Conservation (phyloP, 2,329 filamentous ascomycete genomes). For the Talaromyces sp. region DNA sequence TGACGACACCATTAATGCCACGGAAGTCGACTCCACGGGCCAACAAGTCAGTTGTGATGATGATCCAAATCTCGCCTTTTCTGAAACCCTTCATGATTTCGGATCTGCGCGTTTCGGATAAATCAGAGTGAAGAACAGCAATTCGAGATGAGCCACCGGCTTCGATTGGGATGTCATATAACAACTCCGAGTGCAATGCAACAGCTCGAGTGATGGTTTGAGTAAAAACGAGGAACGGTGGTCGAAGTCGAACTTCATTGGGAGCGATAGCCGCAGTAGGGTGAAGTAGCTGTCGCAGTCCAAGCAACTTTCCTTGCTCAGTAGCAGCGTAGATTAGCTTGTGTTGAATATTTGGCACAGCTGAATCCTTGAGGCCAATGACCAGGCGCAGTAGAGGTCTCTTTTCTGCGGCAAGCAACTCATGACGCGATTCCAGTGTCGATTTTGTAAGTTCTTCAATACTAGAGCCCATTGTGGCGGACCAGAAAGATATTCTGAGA, state of each 20-base stretch:
- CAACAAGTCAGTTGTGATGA: constrained; percentile 92
- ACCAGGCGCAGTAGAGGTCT: constrained; percentile 73
- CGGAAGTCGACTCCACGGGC: constrained; percentile 91
- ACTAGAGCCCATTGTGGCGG: constrained; percentile 92
- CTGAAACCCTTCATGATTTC: constrained; percentile 86
- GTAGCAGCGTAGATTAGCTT: constrained; percentile 86
- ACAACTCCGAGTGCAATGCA: constrained; percentile 81
- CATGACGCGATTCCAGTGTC: constrained; percentile 59
- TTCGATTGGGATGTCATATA: constrained; percentile 88
- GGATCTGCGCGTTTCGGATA: constrained; percentile 71
- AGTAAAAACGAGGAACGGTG: constrained; percentile 92
- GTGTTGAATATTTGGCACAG: constrained; percentile 87
- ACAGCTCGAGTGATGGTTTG: constrained; percentile 90
- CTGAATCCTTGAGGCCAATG: constrained; percentile 93
- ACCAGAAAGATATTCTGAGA: constrained; percentile 83
- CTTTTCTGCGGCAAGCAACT: constrained; percentile 33
- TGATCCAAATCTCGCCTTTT: constrained; percentile 87
- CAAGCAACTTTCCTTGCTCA: constrained; percentile 89
- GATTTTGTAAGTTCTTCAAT: constrained; percentile 74
- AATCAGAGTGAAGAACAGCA: constrained; percentile 82
- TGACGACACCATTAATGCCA: constrained; percentile 92
- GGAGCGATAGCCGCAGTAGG: constrained; percentile 58
- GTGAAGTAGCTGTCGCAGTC: constrained; percentile 82
- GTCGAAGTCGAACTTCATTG: constrained; percentile 57
- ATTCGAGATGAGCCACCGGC: constrained; percentile 81